These are phyloP conservation scores for Laetiporus sulphureus DNA, from an alignment of 1,284 basidiomycete genomes.

Conservation along the genomic window DNA sequence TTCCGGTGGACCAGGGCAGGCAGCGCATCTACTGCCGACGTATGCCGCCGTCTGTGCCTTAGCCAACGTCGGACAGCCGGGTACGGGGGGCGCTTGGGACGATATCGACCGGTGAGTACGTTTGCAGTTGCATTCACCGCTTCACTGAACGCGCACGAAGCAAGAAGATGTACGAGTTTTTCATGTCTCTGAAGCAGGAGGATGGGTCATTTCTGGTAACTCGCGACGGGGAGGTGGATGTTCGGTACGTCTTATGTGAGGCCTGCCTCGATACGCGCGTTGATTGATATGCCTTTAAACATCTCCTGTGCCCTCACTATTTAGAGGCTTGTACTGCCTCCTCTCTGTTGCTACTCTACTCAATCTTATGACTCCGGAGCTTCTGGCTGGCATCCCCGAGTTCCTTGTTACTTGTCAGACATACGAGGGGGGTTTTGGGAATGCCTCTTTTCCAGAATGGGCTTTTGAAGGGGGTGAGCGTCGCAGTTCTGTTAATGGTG, in stretches of 20 bases:
- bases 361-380: conserved; percentile 83
- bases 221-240: conserved; percentile 87
- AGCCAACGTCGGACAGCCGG: conserved; percentile 75
- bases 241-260: conserved; percentile 49
- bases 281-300: neutral
- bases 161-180: conserved; percentile 75
- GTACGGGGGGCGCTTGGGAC: conserved; percentile 77
- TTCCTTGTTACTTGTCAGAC: conserved; percentile 87
- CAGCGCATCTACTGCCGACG: conserved; percentile 84
- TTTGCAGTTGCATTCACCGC: neutral
- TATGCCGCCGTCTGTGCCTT: conserved; percentile 86
- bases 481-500: neutral
- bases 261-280: neutral
- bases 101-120: conserved; percentile 61
- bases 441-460: conserved; percentile 63
- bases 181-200: conserved; percentile 88
- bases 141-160: neutral
- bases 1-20: conserved; percentile 85
- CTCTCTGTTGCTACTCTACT: conserved; percentile 65
- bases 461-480: conserved; percentile 18
- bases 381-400: conserved; percentile 59
- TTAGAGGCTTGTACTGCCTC: conserved; percentile 72
- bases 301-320: neutral
- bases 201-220: conserved; percentile 95
- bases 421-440: conserved; percentile 95